These are phyloP conservation scores for Heterobasidion irregulare DNA, from an alignment of 1,284 basidiomycete species.

Conservation along the genomic window DNA sequence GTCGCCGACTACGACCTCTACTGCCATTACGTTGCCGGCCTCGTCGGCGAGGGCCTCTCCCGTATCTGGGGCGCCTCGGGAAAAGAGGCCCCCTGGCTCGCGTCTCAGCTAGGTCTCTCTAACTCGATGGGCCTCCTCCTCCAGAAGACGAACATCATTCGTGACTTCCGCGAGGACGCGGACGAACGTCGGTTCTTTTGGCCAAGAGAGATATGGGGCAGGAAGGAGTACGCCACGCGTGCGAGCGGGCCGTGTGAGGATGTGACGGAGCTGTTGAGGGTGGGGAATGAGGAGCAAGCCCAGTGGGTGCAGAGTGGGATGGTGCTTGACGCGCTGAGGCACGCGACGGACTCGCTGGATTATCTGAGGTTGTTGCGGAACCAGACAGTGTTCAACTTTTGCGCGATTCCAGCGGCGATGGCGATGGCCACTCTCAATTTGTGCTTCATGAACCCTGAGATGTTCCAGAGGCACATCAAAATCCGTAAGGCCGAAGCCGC, in stretches of 20 bases:
- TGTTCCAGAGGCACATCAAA: constrained; percentile 90
- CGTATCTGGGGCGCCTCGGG: constrained; percentile 84
- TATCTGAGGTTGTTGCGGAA: constrained; percentile 85
- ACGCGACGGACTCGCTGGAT: constrained; percentile 82
- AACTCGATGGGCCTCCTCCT: constrained; percentile 97
- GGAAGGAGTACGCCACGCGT: constrained; percentile 39
- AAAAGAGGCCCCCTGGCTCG: constrained; percentile 77
- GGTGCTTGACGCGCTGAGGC: constrained; percentile 84
- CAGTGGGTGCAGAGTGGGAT: constrained; percentile 82
- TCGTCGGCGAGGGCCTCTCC: constrained; percentile 95
- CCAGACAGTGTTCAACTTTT: constrained; percentile 95
- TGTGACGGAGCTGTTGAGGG: constrained; percentile 51
- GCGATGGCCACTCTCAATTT: constrained; percentile 89
- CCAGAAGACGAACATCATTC: constrained; percentile 98
- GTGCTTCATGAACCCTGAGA: constrained; percentile 91
- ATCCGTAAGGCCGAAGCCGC: constrained; percentile 92
- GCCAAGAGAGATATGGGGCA: constrained; percentile 89
- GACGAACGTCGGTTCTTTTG: constrained; percentile 88
- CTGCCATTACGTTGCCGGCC: constrained; percentile 97
- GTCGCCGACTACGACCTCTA: constrained; percentile 91
- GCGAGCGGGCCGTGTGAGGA: constrained; percentile 26
- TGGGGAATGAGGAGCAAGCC: constrained; percentile 53
- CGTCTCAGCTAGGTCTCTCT: constrained; percentile 77
- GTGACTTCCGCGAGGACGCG: constrained; percentile 92
- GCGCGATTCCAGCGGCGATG: constrained; percentile 94